Base-by-base conservation (phyloP, 352 stramenopile species). In the Phytophthora capsici region DNA sequence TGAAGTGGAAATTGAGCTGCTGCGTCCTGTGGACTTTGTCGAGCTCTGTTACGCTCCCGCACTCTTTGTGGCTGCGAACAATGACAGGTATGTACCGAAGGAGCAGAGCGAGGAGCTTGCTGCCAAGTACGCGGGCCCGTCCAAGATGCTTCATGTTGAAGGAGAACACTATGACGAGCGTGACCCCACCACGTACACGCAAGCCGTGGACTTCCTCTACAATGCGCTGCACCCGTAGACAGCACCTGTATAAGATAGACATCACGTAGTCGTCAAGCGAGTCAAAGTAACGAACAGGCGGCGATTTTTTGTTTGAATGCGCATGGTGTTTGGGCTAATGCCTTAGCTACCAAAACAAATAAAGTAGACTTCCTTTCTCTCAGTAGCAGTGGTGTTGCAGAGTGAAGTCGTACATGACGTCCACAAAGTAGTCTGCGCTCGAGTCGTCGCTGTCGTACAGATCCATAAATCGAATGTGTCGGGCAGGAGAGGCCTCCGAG, bases 11-110 rank as follows among this genome's bases (percentile, higher is more conserved):
- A 57, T 95, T 16, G 76, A 89, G 2, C 45, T 82, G 20, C 70
- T 96, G 22, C 72, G 78, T 9, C 88, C 88, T 14, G 66, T 94
- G 40, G 82, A 93, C 25, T 90, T 90, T 55, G 88, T 90, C 6
- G 48, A 68, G 12, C 68, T 77, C n/a, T 95, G 86, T 63, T 79
- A 76, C 17, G 78, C 90, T 10, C 88, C 88, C 14, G 86, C 86
- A 20, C 73, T 94, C 14, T 88, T 95, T 40, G 66, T 96, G 10
- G 61, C 78, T 12, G 88, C 85, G 6, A 69, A 70, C 14, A 64
- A 79, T 43, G 88, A 96, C 62, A 68, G 75, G 16, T 94, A 95
- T 57, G 82, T 96, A 26, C 45, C 60, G 6, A 67, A 74, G 12
- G 67, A 87, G 23, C 85, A 96, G 56, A 93, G 86, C 54, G 66